A percentile compares a stretch with the other conserved stretches of the same genome.
Evolutionary conservation across 352 stramenopile genomes (phyloP).

Genomic region (Pythium sukuiense): DNA sequence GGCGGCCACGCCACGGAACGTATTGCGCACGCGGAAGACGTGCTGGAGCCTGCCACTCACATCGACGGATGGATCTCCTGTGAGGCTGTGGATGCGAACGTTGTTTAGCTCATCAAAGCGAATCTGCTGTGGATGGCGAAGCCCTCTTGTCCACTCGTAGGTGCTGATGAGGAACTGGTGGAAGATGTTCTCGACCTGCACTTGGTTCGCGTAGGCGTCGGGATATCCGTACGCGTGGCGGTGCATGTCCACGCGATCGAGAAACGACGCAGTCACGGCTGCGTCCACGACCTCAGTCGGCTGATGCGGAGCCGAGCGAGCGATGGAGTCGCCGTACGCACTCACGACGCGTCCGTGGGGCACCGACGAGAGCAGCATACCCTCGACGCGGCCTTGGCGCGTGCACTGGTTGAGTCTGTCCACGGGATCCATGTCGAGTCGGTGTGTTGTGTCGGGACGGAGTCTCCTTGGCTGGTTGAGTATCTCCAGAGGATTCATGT

Average conservation of each 20-base stretch:
- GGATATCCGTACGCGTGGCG: too few species aligned
- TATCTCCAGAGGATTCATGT: too few species aligned
- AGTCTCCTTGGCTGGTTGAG: too few species aligned
- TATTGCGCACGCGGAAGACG: neutral
- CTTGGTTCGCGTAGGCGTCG: neutral
- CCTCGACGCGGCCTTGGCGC: neutral
- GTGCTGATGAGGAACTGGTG: neutral
- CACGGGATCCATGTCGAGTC: neutral
- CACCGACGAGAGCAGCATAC: neutral
- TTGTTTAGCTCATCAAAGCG: neutral
- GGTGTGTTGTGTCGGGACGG: too few species aligned
- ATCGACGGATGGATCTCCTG: neutral
- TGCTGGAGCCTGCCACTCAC: neutral
- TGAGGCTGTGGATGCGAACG: neutral
- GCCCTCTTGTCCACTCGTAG: too few species aligned
- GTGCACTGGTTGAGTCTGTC: neutral
- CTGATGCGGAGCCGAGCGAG: neutral
- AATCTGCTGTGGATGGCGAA: neutral
- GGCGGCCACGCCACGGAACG: neutral
- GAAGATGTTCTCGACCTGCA: neutral
- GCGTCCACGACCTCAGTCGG: neutral
- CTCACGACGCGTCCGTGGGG: neutral
- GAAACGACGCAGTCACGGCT: neutral
- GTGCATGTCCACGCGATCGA: neutral
- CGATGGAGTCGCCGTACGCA: neutral